phyloP scores from a whole-genome alignment of 2,329 filamentous ascomycete species.

The Amesomyces nigricolor region DNA sequence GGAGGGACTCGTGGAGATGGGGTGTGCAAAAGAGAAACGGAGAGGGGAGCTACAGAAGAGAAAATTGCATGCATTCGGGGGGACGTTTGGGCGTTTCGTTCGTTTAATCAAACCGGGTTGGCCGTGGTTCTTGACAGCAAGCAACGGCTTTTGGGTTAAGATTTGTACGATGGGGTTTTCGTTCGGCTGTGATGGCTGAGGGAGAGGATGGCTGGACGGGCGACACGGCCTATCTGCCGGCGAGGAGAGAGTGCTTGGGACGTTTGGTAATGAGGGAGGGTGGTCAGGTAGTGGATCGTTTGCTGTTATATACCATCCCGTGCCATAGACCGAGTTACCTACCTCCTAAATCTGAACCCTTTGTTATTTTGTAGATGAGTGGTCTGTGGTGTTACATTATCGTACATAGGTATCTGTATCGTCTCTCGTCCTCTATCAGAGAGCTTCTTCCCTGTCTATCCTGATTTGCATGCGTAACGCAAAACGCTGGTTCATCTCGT shows the following conservation, averaged over 20 bases:
- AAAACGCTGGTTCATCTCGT: no score
- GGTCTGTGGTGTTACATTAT: background rate
- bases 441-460: no score
- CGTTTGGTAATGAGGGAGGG: no score
- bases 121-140: background rate
- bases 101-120: background rate
- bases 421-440: no score
- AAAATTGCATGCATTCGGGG: conserved; percentile 10
- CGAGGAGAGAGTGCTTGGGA: no score
- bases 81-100: conserved; percentile 15
- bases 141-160: conserved; percentile 5
- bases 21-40: background rate
- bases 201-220: no score
- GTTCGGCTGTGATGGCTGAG: background rate
- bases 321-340: background rate
- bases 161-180: background rate
- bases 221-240: no score
- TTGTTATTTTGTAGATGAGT: no score
- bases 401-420: background rate
- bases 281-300: no score
- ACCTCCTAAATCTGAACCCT: background rate
- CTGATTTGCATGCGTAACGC: background rate
- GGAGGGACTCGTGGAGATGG: background rate
- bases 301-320: no score
- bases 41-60: background rate